phyloP scores from a whole-genome alignment of 441 rosid species.

The Biscutella laevigata region DNA sequence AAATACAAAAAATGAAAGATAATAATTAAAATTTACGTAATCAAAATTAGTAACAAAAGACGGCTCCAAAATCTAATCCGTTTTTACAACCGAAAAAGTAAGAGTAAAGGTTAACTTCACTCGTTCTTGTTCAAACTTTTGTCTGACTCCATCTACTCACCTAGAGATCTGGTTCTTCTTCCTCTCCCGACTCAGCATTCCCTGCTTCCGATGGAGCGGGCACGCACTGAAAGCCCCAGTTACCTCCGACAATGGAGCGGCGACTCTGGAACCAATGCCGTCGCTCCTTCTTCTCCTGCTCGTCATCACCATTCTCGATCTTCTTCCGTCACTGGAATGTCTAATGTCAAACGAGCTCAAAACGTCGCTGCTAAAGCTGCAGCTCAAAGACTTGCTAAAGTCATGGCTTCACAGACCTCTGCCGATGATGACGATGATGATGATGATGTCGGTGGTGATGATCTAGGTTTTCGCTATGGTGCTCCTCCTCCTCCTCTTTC shows the following conservation, averaged over 20 bases:
- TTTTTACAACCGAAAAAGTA: no score
- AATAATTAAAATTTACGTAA: no score
- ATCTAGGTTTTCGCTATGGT: slow-evolving; percentile 67
- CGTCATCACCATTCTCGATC: slow-evolving; percentile 51
- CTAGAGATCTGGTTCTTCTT: slow-evolving; percentile 28
- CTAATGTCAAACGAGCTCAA: slow-evolving; percentile 55
- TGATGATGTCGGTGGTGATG: slow-evolving; percentile 39
- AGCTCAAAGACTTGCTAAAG: slow-evolving; percentile 75
- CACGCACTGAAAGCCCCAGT: slow-evolving; percentile 46
- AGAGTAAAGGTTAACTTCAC: no score
- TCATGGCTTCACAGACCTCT: slow-evolving; percentile 75
- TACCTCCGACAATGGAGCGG: slow-evolving; percentile 49
- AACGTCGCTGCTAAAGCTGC: slow-evolving; percentile 75
- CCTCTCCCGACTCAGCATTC: neutral
- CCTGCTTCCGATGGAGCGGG: slow-evolving; percentile 33
- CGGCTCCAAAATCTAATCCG: no score
- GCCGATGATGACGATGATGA: slow-evolving; percentile 48
- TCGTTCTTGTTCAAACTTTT: no score
- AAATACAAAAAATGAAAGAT: no score
- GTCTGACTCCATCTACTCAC: slow-evolving; percentile 21
- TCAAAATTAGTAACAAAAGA: no score
- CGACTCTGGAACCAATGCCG: slow-evolving; percentile 32
- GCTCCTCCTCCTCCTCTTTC: slow-evolving; percentile 86
- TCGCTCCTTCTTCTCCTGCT: slow-evolving; percentile 35
- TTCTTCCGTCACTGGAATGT: slow-evolving; percentile 46